Percentiles rank a stretch among this genome's conserved stretches.
phyloP scores from a whole-genome alignment of 805 yeast genomes.

The Saccharomycopsis vini region DNA sequence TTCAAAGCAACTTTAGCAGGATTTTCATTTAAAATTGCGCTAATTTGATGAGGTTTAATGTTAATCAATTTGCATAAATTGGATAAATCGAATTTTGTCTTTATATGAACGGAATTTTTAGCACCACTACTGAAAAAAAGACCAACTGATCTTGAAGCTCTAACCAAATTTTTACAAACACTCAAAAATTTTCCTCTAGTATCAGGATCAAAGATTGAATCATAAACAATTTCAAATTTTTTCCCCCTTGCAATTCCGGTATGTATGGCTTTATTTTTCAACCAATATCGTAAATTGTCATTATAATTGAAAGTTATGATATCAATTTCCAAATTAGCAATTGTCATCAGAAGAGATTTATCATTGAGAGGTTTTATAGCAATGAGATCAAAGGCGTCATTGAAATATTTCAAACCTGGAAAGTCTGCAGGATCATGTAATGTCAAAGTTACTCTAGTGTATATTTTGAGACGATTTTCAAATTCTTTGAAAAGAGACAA shows the following conservation, averaged over 20 bases:
- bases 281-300: constrained; percentile 58
- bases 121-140: constrained; percentile 76
- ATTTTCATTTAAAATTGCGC: constrained; percentile 46
- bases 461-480: constrained; percentile 37
- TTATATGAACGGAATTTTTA: constrained; percentile 39
- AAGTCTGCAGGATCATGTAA: constrained; percentile 73
- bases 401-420: constrained; percentile 41
- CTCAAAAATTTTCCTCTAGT: constrained; percentile 56
- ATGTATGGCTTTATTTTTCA: constrained; percentile 78
- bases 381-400: constrained; percentile 58
- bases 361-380: constrained; percentile 79
- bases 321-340: constrained; percentile 73
- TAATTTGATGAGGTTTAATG: constrained; percentile 52
- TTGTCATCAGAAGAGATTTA: constrained; percentile 64
- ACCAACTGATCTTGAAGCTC: constrained; percentile 79
- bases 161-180: constrained; percentile 61
- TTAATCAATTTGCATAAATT: constrained; percentile 65
- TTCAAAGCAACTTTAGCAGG: constrained; percentile 59
- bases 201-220: constrained; percentile 25
- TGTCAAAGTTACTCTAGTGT: constrained; percentile 64
- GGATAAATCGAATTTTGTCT: constrained; percentile 61
- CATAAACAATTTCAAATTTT: constrained; percentile 56
- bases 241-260: constrained; percentile 79
- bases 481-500: constrained; percentile 25
- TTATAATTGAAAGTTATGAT: constrained; percentile 64